These are phyloP conservation scores for Xylogone sp. DNA, from an alignment of 2,329 filamentous ascomycete species.

Conservation along the genomic window DNA sequence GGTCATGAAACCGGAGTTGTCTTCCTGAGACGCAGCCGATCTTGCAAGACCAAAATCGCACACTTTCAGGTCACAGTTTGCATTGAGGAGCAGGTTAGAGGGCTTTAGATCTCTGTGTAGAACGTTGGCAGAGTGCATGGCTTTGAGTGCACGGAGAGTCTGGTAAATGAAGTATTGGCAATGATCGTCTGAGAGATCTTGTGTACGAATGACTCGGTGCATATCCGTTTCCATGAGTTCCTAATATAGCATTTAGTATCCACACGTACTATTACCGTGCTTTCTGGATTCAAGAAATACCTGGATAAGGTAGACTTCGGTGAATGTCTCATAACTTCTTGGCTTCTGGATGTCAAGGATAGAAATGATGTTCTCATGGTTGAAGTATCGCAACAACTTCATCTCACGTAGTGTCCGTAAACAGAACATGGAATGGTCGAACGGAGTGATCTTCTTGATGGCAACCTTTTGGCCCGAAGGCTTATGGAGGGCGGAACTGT, in stretches of 20 bases:
- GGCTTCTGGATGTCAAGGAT: constrained; percentile 99
- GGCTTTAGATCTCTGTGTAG: constrained; percentile 97
- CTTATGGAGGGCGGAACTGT: constrained; percentile 93
- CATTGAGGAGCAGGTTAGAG: constrained; percentile 93
- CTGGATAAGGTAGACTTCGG: constrained; percentile 98
- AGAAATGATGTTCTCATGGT: constrained; percentile 99
- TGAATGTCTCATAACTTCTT: constrained; percentile 91
- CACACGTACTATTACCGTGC: constrained; percentile 9
- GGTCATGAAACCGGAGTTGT: constrained; percentile 99
- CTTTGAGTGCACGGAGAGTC: constrained; percentile 93
- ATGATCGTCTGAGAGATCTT: constrained; percentile 97
- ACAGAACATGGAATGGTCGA: constrained; percentile 99
- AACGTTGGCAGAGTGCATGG: constrained; percentile 98
- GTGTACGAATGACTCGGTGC: constrained; percentile 97
- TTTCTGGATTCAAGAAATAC: constrained; percentile 43
- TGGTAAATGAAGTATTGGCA: constrained; percentile 99
- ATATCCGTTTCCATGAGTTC: constrained; percentile 99
- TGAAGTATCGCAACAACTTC: constrained; percentile 98
- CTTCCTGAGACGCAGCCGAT: constrained; percentile 93
- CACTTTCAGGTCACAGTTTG: constrained; percentile 98
- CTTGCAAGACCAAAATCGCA: constrained; percentile 97
- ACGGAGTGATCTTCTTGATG: constrained; percentile 99
- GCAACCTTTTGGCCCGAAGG: constrained; percentile 97
- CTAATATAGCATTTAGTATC: constrained; percentile 39
- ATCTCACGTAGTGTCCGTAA: constrained; percentile 95